Evolutionary conservation across 2,329 filamentous ascomycete genomes (phyloP).

Genomic region (Stachybotrys chartarum): DNA sequence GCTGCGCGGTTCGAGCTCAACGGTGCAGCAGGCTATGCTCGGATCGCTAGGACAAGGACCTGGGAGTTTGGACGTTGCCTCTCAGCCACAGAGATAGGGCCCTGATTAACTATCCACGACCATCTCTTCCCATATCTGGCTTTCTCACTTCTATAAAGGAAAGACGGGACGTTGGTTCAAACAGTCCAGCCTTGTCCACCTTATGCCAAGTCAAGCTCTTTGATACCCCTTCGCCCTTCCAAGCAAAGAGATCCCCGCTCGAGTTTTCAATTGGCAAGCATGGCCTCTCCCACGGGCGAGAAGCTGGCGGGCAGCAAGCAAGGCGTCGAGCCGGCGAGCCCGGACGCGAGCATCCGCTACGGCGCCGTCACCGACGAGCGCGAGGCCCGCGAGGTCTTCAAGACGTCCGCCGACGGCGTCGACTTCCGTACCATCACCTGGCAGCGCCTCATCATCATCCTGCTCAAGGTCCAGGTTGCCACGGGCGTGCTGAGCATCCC

Average conservation of each 20-base stretch:
- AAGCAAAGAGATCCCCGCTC: too few relatives aligned
- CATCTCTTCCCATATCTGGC: background rate
- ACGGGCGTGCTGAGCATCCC: constrained; percentile 16
- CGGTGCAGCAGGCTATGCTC: too few relatives aligned
- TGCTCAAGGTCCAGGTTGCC: constrained; percentile 26
- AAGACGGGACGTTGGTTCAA: background rate
- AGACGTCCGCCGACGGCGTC: constrained; percentile 15
- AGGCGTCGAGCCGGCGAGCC: background rate
- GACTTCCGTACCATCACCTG: constrained; percentile 26
- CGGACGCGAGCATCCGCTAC: background rate
- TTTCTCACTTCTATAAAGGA: background rate
- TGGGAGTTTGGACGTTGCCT: background rate
- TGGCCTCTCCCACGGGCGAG: background rate
- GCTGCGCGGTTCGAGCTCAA: too few relatives aligned
- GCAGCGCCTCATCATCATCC: constrained; percentile 31
- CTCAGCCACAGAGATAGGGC: background rate
- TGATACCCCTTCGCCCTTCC: background rate
- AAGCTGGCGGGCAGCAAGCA: background rate
- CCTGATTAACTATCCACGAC: background rate
- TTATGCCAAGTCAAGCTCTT: background rate
- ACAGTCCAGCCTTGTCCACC: too few relatives aligned
- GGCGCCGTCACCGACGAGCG: background rate
- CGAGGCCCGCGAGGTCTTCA: constrained; percentile 15
- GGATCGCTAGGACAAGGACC: too few relatives aligned
- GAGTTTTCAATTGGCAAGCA: background rate